These are phyloP conservation scores for Globisporangium cederbergense DNA, from an alignment of 352 stramenopile species.

Conservation along the genomic window DNA sequence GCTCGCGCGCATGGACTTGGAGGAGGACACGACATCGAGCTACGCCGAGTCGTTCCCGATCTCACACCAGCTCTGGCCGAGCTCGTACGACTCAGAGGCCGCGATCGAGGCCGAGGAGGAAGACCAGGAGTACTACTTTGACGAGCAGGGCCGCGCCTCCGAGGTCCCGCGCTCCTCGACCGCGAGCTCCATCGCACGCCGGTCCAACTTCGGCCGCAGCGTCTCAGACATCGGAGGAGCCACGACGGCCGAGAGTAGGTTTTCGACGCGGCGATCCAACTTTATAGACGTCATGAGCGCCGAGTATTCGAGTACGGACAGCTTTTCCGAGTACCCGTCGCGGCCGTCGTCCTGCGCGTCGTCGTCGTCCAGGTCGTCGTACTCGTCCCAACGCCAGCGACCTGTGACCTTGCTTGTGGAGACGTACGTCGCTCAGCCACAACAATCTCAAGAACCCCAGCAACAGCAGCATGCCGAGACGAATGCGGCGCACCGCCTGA, in stretches of 20 bases:
- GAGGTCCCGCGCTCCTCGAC: slow-evolving; percentile 10
- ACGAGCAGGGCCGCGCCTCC: slow-evolving; percentile 13
- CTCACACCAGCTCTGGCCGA: slow-evolving; percentile 2
- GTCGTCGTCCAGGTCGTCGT: neutral
- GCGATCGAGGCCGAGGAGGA: neutral
- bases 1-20: slow-evolving; percentile 11
- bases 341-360: neutral
- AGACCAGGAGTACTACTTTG: slow-evolving; percentile 18
- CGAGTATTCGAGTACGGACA: neutral
- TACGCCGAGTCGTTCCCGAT: slow-evolving; percentile 13
- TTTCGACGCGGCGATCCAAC: slow-evolving; percentile 1
- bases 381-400: neutral
- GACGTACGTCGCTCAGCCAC: slow-evolving; percentile 1
- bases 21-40: slow-evolving; percentile 8
- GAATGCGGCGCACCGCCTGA: neutral
- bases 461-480: neutral
- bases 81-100: slow-evolving; percentile 14
- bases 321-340: neutral
- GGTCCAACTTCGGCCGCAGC: neutral
- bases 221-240: neutral
- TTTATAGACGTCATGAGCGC: slow-evolving; percentile 1
- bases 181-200: neutral
- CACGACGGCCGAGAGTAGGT: neutral
- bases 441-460: neutral
- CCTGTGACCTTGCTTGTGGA: neutral